A percentile compares a stretch with the other conserved stretches of the same genome.
Evolutionary conservation across 345 rosid species (phyloP).

Genomic region (Fremontodendron californicum): DNA sequence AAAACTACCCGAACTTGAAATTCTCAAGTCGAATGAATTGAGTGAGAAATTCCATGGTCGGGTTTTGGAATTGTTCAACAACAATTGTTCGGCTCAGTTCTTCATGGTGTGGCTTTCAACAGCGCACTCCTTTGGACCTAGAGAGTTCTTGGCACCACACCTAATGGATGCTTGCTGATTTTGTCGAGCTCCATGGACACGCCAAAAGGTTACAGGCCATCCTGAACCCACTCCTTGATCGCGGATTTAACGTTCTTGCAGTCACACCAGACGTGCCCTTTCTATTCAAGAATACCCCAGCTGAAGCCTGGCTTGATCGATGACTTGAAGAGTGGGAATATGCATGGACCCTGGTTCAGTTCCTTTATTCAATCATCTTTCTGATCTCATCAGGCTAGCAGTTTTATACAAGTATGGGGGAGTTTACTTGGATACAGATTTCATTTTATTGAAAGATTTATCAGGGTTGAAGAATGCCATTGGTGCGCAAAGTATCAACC

Average conservation of each 20-base stretch:
- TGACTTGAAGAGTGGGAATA: slow-evolving; percentile 42
- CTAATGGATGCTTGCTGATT: too few species aligned
- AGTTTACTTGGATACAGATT: slow-evolving; percentile 65
- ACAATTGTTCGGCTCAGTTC: too few species aligned
- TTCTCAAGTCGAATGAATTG: too few species aligned
- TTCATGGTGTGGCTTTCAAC: too few species aligned
- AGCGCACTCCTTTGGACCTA: too few species aligned
- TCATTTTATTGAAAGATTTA: slow-evolving; percentile 48
- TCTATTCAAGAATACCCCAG: slow-evolving; percentile 55
- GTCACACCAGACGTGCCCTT: slow-evolving; percentile 46
- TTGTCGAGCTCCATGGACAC: too few species aligned
- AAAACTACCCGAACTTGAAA: too few species aligned
- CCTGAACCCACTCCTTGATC: slow-evolving; percentile 49
- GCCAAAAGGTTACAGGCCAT: slow-evolving; percentile 36
- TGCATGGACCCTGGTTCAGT: slow-evolving; percentile 65
- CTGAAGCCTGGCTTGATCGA: slow-evolving; percentile 58
- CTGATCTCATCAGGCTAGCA: slow-evolving; percentile 57
- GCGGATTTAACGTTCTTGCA: slow-evolving; percentile 45
- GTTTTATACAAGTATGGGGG: slow-evolving; percentile 68
- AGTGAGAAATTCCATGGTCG: too few species aligned
- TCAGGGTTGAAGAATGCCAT: slow-evolving; percentile 46
- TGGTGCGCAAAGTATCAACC: slow-evolving; percentile 58
- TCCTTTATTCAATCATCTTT: slow-evolving; percentile 52
- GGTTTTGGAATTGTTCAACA: too few species aligned
- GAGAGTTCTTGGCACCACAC: too few species aligned